Evolutionary conservation across 202 grass and related monocot genomes (phyloP), one percentile per base, ranked within the genome.

Genomic region (Zizania palustris): DNA sequence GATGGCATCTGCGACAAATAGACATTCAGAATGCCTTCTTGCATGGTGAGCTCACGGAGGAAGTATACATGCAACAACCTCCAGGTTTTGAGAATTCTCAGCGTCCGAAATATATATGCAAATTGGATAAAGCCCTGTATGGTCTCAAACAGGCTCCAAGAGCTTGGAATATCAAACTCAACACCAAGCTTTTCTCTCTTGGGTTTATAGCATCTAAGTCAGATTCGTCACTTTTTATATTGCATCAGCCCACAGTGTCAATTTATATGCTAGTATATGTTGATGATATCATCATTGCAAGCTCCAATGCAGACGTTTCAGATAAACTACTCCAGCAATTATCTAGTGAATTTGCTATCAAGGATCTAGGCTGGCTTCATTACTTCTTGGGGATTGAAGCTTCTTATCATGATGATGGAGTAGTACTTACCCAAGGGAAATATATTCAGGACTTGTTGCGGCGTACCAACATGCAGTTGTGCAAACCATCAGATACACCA

Each of bases 61-160:
- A 67, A 6, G 36, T 67, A 44, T n/a, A n/a, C n/a, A n/a, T 67
- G 36, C 6, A 40, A n/a, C 63, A 67, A 44, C 63, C 63, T 14
- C 63, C 63, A 13, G 10, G 36, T 0, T 67, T n/a, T 67, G 0
- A 5, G 16, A 11, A 44, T 18, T 1, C 0, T 6, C 13, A 14
- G 3, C 18, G n/a, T n/a, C 63, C 35, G 1, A 6, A 67, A 0
- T n/a, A 67, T 42, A 13, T 67, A 6, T 45, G 45, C 11, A 49
- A 49, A 10, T 10, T 49, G 3, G 45, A 49, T 10, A 49, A 49
- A 14, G 45, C 45, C 7, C 13, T 67, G 0, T 67, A 67, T 16
- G 37, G 63, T 7, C 63, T 42, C 10, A 38, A 42, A 28, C 28
- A 28, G 2, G 0, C 28, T 28, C 28, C 28, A 28, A 28, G 28